A percentile compares a stretch with the other conserved stretches of the same genome.
Evolutionary conservation across 2,329 filamentous ascomycete species (phyloP).

Genomic region (Dothistroma septosporum): DNA sequence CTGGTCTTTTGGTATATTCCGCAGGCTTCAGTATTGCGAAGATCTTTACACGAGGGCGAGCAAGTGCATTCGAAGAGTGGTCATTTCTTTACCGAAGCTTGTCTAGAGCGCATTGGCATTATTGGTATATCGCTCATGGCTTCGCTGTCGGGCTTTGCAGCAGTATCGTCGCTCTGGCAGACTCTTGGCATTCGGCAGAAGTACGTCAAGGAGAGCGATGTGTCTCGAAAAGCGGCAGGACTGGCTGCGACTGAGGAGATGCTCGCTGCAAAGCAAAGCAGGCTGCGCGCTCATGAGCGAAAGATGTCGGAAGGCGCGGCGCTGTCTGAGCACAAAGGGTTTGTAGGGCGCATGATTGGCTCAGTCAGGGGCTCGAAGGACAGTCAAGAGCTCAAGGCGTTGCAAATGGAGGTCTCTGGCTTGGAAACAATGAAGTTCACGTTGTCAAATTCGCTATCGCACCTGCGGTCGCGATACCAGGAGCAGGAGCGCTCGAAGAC

Average conservation of each 20-base stretch:
- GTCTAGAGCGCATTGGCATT: constrained; percentile 67
- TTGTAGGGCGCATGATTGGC: constrained; percentile 71
- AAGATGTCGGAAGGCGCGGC: constrained; percentile 49
- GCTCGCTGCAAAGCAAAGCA: constrained; percentile 69
- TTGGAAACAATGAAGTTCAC: constrained; percentile 75
- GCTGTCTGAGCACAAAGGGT: constrained; percentile 46
- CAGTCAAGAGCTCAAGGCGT: constrained; percentile 48
- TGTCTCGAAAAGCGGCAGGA: constrained; percentile 72
- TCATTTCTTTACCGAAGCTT: constrained; percentile 52
- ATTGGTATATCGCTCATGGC: constrained; percentile 86
- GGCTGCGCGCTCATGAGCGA: constrained; percentile 65
- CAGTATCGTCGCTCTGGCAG: constrained; percentile 84
- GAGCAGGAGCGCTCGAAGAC: constrained; percentile 66
- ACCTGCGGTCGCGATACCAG: constrained; percentile 60
- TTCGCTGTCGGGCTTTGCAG: constrained; percentile 80
- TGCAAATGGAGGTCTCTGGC: constrained; percentile 73
- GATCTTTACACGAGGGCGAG: constrained; percentile 41
- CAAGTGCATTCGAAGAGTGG: constrained; percentile 32
- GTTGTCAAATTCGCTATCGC: constrained; percentile 60
- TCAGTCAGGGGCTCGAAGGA: constrained; percentile 64
- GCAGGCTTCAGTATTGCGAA: constrained; percentile 34
- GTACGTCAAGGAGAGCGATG: constrained; percentile 62
- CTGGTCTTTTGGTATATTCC: constrained; percentile 64
- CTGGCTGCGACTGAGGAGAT: constrained; percentile 76
- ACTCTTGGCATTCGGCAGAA: constrained; percentile 65